phyloP scores from a whole-genome alignment of 345 rosid genomes.

The Laguncularia racemosa region DNA sequence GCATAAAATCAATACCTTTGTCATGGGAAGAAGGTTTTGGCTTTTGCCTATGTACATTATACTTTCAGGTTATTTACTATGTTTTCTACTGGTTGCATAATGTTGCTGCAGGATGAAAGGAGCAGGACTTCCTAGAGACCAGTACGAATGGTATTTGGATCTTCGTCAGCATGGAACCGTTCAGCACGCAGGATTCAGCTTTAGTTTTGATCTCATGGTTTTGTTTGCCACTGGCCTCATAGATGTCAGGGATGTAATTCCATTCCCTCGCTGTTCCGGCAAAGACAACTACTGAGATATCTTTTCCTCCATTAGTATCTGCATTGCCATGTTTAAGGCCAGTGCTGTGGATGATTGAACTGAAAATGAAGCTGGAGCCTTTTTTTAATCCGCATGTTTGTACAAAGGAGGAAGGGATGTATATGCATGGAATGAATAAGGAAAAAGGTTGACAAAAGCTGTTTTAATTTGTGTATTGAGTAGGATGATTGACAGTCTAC shows the following conservation, averaged over 20 bases:
- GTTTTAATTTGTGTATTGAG: no score
- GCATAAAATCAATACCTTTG: no score
- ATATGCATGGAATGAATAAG: no score
- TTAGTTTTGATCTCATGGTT: constrained; percentile 64
- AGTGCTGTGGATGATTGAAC: no score
- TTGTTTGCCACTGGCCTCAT: constrained; percentile 58
- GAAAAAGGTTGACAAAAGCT: no score
- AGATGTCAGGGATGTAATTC: constrained; percentile 71
- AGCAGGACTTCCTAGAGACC: constrained; percentile 35
- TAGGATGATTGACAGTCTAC: no score
- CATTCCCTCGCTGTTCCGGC: constrained; percentile 64
- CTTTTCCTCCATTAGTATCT: not conserved
- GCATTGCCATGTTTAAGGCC: no score
- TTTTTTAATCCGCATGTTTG: no score
- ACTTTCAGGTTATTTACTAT: not conserved
- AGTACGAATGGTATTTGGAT: constrained; percentile 80
- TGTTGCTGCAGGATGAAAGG: constrained; percentile 42
- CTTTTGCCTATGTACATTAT: no score
- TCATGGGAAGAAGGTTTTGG: no score
- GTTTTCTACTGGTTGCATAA: not conserved
- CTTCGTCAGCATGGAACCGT: constrained; percentile 76
- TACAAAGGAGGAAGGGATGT: no score
- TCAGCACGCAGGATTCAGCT: constrained; percentile 66
- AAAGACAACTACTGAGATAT: constrained; percentile 33
- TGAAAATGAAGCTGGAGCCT: no score